A percentile compares a stretch with the other conserved stretches of the same genome.
Conservation (phyloP, 352 stramenopile genomes). For the Phytophthora sp. region DNA sequence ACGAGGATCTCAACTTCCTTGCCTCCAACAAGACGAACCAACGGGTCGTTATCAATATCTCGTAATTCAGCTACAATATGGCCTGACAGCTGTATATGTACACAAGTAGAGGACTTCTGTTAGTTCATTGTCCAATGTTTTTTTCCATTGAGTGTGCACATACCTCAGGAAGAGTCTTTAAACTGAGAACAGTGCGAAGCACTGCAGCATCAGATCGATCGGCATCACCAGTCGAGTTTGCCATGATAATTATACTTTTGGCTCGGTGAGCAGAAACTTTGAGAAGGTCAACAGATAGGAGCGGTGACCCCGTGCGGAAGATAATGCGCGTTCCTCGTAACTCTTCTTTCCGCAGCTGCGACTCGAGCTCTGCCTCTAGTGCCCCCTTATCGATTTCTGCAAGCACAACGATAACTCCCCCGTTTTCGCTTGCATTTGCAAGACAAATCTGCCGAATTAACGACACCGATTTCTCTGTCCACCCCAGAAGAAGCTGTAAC, state of each 20-base stretch:
- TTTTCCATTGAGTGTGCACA: not conserved
- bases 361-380: constrained; percentile 68
- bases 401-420: constrained; percentile 81
- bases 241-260: constrained; percentile 83
- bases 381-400: constrained; percentile 78
- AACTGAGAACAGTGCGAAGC: constrained; percentile 75
- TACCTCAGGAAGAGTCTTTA: constrained; percentile 76
- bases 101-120: no score
- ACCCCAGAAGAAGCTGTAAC: constrained; percentile 80
- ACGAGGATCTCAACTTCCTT: constrained; percentile 84
- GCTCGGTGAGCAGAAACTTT: constrained; percentile 81
- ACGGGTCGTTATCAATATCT: constrained; percentile 86
- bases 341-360: constrained; percentile 59
- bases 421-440: constrained; percentile 87
- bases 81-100: constrained; percentile 44
- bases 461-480: constrained; percentile 86
- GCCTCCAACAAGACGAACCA: constrained; percentile 78
- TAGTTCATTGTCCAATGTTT: not conserved
- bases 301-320: constrained; percentile 79
- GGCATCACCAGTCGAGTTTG: constrained; percentile 67
- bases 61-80: constrained; percentile 88
- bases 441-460: constrained; percentile 86
- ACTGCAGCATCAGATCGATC: constrained; percentile 82
- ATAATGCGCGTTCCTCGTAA: constrained; percentile 76
- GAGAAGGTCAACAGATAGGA: constrained; percentile 77